phyloP scores from a whole-genome alignment of 305 asterid genomes.

The Withania somnifera region DNA sequence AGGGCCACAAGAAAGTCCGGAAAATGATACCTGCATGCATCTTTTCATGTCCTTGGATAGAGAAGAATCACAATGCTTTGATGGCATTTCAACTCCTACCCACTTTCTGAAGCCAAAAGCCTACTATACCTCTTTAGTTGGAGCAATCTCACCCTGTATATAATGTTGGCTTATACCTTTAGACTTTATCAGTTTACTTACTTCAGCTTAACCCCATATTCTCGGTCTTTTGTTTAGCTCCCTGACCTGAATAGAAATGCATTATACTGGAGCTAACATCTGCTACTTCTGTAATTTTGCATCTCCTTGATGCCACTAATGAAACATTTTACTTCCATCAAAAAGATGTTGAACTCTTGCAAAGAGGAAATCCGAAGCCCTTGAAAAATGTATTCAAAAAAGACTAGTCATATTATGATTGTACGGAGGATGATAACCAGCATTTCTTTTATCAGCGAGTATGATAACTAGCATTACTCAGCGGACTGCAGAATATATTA shows the following conservation, averaged over 20 bases:
- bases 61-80: not conserved
- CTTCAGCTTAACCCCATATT: not conserved
- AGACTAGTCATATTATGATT: not conserved
- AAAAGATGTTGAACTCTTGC: not conserved
- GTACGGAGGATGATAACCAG: not conserved
- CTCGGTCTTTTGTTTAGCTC: not conserved
- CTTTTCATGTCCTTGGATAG: not conserved
- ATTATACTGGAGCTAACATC: not conserved
- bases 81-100: not conserved
- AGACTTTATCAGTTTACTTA: not conserved
- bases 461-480: not conserved
- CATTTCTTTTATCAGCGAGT: not conserved
- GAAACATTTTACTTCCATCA: not conserved
- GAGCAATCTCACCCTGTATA: not conserved
- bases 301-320: not conserved
- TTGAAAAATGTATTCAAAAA: not conserved
- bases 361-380: not conserved
- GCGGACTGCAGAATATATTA: not conserved
- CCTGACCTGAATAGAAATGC: not conserved
- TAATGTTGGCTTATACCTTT: not conserved
- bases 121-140: not conserved
- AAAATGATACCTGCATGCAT: not conserved
- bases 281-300: not conserved
- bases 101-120: not conserved
- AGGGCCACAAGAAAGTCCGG: not conserved